Evolutionary conservation across 805 yeast species (phyloP), one percentile per base, ranked within the genome.

Genomic region (Yamadazyma ubonensis): DNA sequence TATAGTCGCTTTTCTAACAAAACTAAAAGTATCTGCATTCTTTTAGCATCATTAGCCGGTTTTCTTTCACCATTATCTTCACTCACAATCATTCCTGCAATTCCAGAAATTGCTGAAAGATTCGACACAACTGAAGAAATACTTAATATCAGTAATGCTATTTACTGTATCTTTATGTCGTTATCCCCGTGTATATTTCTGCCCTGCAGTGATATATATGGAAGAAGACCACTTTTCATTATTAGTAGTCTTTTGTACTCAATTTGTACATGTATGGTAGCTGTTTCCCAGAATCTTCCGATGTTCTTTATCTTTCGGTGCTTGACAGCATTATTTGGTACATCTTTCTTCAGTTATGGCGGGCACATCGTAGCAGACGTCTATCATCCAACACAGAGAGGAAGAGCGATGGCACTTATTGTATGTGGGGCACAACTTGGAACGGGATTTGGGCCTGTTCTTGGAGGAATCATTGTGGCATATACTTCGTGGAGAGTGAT

Each of bases 221-320:
- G 84, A 1, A 58, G 78, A 35, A 59, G 71, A 42, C 55, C 61
- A 12, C 53, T 70, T 12, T 70, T 78, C 49, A 37, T 77, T n/a
- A 39, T 63, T 4, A 73, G 79, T 43, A 45, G 70, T 1, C 35
- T 58, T 0, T 52, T 65, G 4, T 65, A 52, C 42, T 48, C 41
- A 15, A 23, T 57, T 1, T 36, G 45, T 21, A 39, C 56, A 8
- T 40, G 48, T 2, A 31, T 69, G 4, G 71, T 70, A 5, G 81
- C 78, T 0, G 64, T 70, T 2, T 70, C 81, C 1, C 73, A 61
- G 21, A 69, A 78, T 46, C 50, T 78, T 29, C 73, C 77, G 3
- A 76, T 75, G 78, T 77, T 76, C 52, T 74, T 66, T 38, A 60
- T 78, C 0, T 76, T 76, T 44, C 56, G 83, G 50, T 65, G 73